A percentile compares a stretch with the other conserved stretches of the same genome.
Conservation (phyloP, 192 early-diverging fungal species). For the Paraglomus brasilianum region DNA sequence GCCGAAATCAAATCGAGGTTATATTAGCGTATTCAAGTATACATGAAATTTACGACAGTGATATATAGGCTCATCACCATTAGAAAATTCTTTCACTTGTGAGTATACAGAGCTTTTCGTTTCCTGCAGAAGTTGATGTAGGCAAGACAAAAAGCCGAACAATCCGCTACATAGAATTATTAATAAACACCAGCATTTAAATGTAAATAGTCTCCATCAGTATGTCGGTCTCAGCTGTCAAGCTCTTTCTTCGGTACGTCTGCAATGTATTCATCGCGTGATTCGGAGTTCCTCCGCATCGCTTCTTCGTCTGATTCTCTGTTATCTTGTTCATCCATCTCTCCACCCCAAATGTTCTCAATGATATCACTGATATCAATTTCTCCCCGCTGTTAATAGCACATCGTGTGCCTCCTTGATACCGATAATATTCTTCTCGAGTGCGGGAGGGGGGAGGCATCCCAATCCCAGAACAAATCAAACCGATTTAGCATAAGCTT, state of each 20-base stretch:
- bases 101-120: constrained; percentile 90
- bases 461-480: constrained; percentile 85
- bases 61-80: constrained; percentile 35
- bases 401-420: constrained; percentile 90
- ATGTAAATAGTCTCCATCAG: constrained; percentile 19
- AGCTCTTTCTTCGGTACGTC: constrained; percentile 3
- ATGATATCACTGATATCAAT: constrained; percentile 50
- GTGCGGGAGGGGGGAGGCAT: constrained; percentile 81
- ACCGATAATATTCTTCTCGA: constrained; percentile 96
- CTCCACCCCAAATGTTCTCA: constrained; percentile 45
- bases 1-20: too few species aligned
- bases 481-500: constrained; percentile 75
- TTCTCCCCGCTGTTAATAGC: constrained; percentile 65
- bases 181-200: too few species aligned
- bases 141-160: too few species aligned
- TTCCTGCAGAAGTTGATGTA: too few species aligned
- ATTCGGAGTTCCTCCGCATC: neutral
- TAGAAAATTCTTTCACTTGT: constrained; percentile 89
- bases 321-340: constrained; percentile 8
- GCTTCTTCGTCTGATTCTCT: neutral
- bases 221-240: constrained; percentile 24
- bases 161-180: too few species aligned
- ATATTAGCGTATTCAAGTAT: neutral
- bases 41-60: neutral
- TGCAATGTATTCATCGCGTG: neutral